phyloP scores from a whole-genome alignment of 2,329 filamentous ascomycete genomes.

The Fusarium foetens region DNA sequence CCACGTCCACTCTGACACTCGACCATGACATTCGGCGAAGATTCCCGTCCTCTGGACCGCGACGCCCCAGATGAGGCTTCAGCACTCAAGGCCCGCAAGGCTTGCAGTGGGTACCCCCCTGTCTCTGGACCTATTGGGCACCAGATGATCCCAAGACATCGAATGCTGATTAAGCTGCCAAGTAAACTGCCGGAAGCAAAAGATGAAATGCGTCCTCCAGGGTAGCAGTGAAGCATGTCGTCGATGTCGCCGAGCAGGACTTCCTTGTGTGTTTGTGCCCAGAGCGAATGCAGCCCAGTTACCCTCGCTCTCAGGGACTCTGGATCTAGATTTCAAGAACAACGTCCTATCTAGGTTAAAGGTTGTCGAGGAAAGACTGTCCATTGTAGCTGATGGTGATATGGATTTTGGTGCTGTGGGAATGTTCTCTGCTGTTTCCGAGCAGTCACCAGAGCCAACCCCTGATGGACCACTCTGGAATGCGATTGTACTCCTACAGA shows the following conservation, averaged over 20 bases:
- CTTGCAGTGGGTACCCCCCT: slow-evolving; percentile 8
- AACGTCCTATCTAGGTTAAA: slow-evolving; percentile 1
- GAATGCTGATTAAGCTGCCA: background rate
- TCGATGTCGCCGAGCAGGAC: slow-evolving; percentile 14
- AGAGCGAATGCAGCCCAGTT: slow-evolving; percentile 18
- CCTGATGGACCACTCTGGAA: slow-evolving; percentile 4
- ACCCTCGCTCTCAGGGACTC: background rate
- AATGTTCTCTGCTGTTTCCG: background rate
- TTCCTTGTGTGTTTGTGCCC: slow-evolving; percentile 14
- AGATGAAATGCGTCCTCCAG: slow-evolving; percentile 26
- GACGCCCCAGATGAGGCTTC: slow-evolving; percentile 1
- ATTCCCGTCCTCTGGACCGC: slow-evolving; percentile 12
- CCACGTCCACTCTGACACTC: background rate
- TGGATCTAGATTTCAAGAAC: slow-evolving; percentile 17
- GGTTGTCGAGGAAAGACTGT: background rate
- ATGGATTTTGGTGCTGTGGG: background rate
- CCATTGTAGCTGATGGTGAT: background rate
- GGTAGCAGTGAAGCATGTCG: slow-evolving; percentile 15
- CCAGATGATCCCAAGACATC: background rate
- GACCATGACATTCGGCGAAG: slow-evolving; percentile 11
- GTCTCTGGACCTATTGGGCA: background rate
- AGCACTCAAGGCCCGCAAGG: slow-evolving; percentile 18
- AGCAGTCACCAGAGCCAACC: background rate
- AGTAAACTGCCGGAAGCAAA: slow-evolving; percentile 23
- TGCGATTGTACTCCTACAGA: background rate